These are phyloP conservation scores for Nakazawaea populi DNA, from an alignment of 805 yeast genomes.

Conservation along the genomic window DNA sequence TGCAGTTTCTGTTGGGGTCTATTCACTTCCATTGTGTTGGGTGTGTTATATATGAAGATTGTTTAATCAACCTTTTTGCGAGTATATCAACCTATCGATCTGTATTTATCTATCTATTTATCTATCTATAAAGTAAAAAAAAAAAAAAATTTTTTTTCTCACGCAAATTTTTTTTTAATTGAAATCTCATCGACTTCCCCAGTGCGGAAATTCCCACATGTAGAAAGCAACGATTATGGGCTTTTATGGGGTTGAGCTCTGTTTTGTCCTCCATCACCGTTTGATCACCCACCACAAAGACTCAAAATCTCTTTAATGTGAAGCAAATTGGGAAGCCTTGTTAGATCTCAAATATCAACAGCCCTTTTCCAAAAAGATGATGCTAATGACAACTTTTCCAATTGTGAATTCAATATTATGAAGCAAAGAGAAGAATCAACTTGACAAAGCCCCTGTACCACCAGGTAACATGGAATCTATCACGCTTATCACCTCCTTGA, in stretches of 20 bases:
- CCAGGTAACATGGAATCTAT: background rate
- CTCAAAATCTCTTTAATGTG: too few species aligned
- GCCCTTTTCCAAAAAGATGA: too few species aligned
- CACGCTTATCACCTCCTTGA: conserved; percentile 21
- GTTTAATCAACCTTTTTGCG: background rate
- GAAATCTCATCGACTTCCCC: too few species aligned
- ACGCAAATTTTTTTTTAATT: background rate
- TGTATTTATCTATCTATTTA: background rate
- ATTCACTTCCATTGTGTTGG: conserved; percentile 25
- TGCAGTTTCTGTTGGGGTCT: conserved; percentile 62
- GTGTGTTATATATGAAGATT: background rate
- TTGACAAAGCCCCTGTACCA: background rate
- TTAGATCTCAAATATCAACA: too few species aligned
- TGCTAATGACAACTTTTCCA: too few species aligned
- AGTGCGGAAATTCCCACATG: background rate
- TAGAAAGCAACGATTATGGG: background rate
- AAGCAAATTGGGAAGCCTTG: too few species aligned
- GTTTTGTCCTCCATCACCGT: too few species aligned
- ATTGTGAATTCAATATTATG: too few species aligned
- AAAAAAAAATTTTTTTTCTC: conserved; percentile 4
- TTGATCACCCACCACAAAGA: too few species aligned
- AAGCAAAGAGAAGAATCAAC: background rate
- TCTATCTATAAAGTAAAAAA: background rate
- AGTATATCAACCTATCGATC: background rate
- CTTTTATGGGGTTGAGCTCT: too few species aligned